Evolutionary conservation across 2,329 filamentous ascomycete species (phyloP), one percentile per base, ranked within the genome.

Genomic region (Ophiocordyceps camponoti-floridani): DNA sequence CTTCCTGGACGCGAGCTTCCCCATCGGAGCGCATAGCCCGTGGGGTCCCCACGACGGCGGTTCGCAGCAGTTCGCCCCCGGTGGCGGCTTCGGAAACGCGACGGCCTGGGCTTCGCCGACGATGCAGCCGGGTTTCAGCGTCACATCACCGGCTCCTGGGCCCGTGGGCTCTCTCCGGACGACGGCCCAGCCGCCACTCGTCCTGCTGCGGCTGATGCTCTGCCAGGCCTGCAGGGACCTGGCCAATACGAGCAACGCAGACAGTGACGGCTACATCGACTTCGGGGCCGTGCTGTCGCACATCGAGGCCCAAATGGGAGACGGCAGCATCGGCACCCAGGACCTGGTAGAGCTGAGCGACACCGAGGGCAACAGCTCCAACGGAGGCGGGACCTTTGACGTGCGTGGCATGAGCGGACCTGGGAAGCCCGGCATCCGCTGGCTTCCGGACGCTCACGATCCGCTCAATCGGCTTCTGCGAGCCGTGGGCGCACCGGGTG

Each of bases 331-430:
- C 30, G 54, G 68, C 50, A 60, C 77, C 67, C 55, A 70, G 26
- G 88, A 95, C 54, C 70, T 96, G 53, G 70, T 89, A 37, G 78
- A 84, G 46, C 81, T 93, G 47, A 91, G 84, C 59, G 89, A 96
- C 54, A 94, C 89, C 1, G 85, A 94, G 58, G 91, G 91, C 46
- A 93, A 82, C 54, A 58, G 67, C 2, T 77, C 80, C 47, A 96
- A 96, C 54, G 91, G 91, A 41, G 89, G 89, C 41, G 91, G 91
- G n/a, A 81, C 74, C 26, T 93, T 98, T 56, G 77, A 83, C 31
- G 70, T 83, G 49, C 73, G 72, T 37, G 72, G 76, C 43, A 48
- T 48, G n/a, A 47, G 46, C 28, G 66, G 55, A 1, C 50, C 54
- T 27, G 62, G 60, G n/a, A 61, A 62, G 46, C 57, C 59, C 35